Evolutionary conservation across 352 stramenopile species (phyloP).

Genomic region (Plasmopara halstedii): DNA sequence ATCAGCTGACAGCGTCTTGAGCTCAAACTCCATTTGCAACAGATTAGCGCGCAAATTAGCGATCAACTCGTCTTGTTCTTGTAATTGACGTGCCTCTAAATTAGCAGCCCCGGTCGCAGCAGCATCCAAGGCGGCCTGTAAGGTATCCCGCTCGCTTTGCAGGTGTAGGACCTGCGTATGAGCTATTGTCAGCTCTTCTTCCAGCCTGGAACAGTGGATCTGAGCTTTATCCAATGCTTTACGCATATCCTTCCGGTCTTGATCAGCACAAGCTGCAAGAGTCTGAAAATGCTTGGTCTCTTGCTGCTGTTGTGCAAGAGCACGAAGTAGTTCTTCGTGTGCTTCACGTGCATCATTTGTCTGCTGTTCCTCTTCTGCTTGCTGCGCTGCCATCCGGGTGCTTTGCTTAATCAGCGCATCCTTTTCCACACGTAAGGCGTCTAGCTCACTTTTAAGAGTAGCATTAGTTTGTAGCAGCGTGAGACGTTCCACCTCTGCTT

Average conservation of each 20-base stretch:
- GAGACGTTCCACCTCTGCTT: conserved; percentile 14
- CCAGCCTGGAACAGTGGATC: conserved; percentile 37
- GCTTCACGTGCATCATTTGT: conserved; percentile 20
- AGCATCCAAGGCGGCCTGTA: conserved; percentile 28
- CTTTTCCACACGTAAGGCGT: conserved; percentile 33
- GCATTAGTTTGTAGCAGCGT: conserved; percentile 15
- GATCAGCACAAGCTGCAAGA: conserved; percentile 9
- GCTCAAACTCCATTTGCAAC: conserved; percentile 62
- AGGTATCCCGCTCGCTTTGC: conserved; percentile 29
- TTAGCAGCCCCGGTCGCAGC: conserved; percentile 13
- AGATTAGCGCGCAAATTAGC: conserved; percentile 45
- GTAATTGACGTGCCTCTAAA: conserved; percentile 25
- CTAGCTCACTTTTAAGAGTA: conserved; percentile 23
- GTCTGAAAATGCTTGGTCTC: conserved; percentile 26
- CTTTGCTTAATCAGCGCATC: conserved; percentile 40
- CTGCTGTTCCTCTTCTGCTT: conserved; percentile 18
- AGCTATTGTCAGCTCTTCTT: conserved; percentile 37
- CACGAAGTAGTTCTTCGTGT: conserved; percentile 43
- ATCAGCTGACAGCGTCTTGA: conserved; percentile 40
- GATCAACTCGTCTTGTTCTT: conserved; percentile 43
- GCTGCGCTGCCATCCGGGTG: conserved; percentile 11
- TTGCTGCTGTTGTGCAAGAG: conserved; percentile 37
- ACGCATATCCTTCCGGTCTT: conserved; percentile 24
- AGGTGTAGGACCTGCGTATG: conserved; percentile 39
- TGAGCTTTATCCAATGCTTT: conserved; percentile 42